Base-by-base conservation (phyloP, 2,329 filamentous ascomycete genomes). In the Fusarium subtropicale region DNA sequence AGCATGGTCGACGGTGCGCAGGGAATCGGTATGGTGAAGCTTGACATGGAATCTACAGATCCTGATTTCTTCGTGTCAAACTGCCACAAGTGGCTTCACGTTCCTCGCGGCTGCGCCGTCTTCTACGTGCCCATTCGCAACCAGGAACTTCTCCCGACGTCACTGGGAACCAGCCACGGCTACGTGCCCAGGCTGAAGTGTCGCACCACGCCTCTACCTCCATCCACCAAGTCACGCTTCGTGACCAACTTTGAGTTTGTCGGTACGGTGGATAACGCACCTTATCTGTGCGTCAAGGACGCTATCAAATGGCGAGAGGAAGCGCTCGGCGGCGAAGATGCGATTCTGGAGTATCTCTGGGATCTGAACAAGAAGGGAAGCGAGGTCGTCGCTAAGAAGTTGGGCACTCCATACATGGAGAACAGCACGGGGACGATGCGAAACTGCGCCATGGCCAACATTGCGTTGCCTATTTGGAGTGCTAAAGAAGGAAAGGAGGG, bases 31-130 rank as follows among this genome's bases (percentile, higher is more conserved):
- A 91, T 96, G 79, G 85, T 97, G 10, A 83, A 86, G 1, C 78
- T 97, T 10, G 87, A 97, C 77, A 80, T 97, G 16, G 68, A 76
- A 0, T 78, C 80, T 6, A 81, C 94, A 4, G 87, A 94, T 66
- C 90, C 93, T 0, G 94, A 97, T 78, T 97, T 97, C 81, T 92
- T 97, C 75, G 86, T 95, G 16, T 91, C 86, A 57, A 97, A 97
- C 78, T 92, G 90, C 72, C 92, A 97, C 82, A 97, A 97, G 82
- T 98, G 95, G 95, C 88, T 97, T 10, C 90, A 88, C 75, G 87
- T 88, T 1, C 95, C 94, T 1, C 89, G 94, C 33, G 91, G 90
- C 18, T 94, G 91, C 76, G 93, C 93, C 4, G 82, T 96, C 6
- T 87, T 97, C 69, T 91, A 97, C 79, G 92, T 96, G 2, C 92